Conservation (phyloP, 1,284 basidiomycete genomes). For the Pascua sp. region DNA sequence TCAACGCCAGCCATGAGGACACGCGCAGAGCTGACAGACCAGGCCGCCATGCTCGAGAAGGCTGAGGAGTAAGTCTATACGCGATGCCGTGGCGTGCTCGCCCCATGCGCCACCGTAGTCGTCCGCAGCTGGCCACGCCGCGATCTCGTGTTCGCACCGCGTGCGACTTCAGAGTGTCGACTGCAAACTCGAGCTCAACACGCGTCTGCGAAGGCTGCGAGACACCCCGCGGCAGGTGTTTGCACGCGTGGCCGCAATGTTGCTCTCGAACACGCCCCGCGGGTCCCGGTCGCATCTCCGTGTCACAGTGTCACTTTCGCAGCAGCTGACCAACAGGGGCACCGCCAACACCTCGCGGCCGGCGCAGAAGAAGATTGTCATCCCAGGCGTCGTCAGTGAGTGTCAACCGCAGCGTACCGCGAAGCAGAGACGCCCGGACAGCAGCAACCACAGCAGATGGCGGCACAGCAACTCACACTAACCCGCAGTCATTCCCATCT, state of each 20-base stretch:
- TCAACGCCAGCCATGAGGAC: too few species aligned
- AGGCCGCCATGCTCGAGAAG: conserved; percentile 17
- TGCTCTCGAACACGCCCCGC: too few species aligned
- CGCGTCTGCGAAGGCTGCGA: too few species aligned
- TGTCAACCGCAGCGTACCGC: conserved; percentile 1
- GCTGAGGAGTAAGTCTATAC: conserved; percentile 19
- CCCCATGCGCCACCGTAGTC: too few species aligned
- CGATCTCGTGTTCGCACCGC: too few species aligned
- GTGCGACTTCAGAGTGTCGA: too few species aligned
- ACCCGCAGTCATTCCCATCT: conserved; percentile 47
- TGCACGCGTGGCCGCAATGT: too few species aligned
- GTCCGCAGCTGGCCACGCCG: too few species aligned
- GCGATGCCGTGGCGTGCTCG: not conserved
- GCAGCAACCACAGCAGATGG: too few species aligned
- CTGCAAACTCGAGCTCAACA: too few species aligned
- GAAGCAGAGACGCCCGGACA: too few species aligned
- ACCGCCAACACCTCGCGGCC: conserved; percentile 6
- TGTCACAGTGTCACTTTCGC: not conserved
- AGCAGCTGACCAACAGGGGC: not conserved
- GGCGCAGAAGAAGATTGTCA: conserved; percentile 49
- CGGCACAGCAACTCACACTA: not conserved
- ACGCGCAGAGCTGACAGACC: not conserved
- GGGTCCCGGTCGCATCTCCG: not conserved
- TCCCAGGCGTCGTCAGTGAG: conserved; percentile 48
- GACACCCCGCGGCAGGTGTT: too few species aligned